Conservation (phyloP, 192 early-diverging fungal species). For the Cetraspora pellucida region DNA sequence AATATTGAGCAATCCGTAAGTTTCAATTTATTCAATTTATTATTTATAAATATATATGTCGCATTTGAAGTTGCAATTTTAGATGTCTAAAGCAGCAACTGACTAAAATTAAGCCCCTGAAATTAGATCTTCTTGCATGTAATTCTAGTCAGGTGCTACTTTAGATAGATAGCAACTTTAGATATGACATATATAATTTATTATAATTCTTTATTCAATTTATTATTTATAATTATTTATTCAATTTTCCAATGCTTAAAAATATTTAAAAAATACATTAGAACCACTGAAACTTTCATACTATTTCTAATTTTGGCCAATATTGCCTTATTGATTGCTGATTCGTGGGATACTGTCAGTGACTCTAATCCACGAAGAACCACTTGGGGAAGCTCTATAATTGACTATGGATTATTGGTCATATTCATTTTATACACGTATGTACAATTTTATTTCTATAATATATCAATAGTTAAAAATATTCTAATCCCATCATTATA, state of each 20-base stretch:
- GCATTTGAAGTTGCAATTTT: too few species aligned
- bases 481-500: conserved; percentile 32
- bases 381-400: conserved; percentile 50
- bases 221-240: not conserved
- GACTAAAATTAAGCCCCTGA: too few species aligned
- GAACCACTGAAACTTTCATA: conserved; percentile 53
- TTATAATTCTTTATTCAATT: too few species aligned
- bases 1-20: conserved; percentile 50
- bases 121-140: too few species aligned
- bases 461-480: not conserved
- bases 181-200: too few species aligned
- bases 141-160: too few species aligned
- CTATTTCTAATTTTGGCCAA: conserved; percentile 50
- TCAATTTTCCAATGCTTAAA: not conserved
- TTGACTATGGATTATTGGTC: conserved; percentile 50
- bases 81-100: too few species aligned
- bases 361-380: conserved; percentile 31
- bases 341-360: conserved; percentile 40
- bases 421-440: conserved; percentile 61
- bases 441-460: conserved; percentile 10
- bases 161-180: too few species aligned
- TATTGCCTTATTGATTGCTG: conserved; percentile 44
- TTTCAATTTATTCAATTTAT: not conserved
- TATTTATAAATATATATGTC: not conserved
- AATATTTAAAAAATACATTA: conserved; percentile 7